phyloP scores from a whole-genome alignment of 2,329 filamentous ascomycete genomes.

The Aspergillus brunneoviolaceus region DNA sequence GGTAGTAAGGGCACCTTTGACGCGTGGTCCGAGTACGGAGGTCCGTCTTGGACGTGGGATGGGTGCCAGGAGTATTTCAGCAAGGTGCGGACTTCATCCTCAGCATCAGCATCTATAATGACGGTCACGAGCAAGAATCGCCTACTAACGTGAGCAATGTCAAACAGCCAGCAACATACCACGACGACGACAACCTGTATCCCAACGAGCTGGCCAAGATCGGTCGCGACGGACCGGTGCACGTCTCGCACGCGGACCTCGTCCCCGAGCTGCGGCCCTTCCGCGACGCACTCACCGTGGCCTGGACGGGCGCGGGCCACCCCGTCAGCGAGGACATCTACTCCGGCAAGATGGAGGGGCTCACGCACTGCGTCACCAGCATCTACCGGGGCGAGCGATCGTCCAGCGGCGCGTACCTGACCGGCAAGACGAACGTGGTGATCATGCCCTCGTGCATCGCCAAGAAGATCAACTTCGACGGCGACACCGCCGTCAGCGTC shows the following conservation, averaged over 20 bases:
- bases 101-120: too few relatives aligned
- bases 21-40: neutral
- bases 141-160: neutral
- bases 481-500: neutral
- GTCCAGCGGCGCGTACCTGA: neutral
- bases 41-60: neutral
- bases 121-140: too few relatives aligned
- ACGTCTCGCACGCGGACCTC: conserved; percentile 1
- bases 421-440: neutral
- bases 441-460: neutral
- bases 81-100: neutral
- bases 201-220: neutral
- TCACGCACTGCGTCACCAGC: conserved; percentile 3
- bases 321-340: neutral
- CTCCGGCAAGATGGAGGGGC: conserved; percentile 1
- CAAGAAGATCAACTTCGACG: conserved; percentile 1
- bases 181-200: neutral
- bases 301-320: conserved; percentile 1
- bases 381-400: neutral
- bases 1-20: conserved; percentile 2
- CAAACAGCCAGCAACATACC: neutral
- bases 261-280: neutral
- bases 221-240: conserved; percentile 1
- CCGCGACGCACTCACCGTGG: neutral
- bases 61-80: conserved; percentile 1